Evolutionary conservation across 164 flowering plant species (phyloP).

Genomic region (Cinnamomum micranthum): DNA sequence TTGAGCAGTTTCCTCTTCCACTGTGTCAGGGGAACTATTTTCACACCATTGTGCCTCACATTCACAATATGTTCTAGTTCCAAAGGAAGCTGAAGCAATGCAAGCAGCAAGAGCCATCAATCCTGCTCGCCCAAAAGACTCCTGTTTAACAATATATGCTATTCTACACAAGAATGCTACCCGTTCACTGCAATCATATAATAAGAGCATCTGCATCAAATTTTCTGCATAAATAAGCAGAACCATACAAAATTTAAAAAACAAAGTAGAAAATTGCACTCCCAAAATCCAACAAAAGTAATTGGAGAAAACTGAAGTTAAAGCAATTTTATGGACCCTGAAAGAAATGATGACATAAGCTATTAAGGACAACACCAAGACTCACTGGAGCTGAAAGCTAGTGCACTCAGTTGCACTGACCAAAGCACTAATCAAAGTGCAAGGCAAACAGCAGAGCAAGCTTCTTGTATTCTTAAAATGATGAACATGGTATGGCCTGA

Average conservation of each 20-base stretch:
- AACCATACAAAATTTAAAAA: not conserved
- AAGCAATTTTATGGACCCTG: not conserved
- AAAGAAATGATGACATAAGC: not conserved
- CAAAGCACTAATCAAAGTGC: not conserved
- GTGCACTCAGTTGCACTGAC: not conserved
- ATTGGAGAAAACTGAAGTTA: not conserved
- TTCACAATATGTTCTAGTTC: conserved; percentile 14
- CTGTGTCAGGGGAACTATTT: conserved; percentile 17
- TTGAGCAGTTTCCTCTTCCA: conserved; percentile 17
- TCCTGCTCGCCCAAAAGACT: conserved; percentile 86
- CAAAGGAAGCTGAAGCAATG: conserved; percentile 59
- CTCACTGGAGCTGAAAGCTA: not conserved
- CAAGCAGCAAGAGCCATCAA: conserved; percentile 81
- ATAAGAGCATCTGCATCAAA: conserved; percentile 7
- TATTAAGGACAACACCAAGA: not conserved
- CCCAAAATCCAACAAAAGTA: not conserved
- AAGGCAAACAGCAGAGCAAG: not conserved
- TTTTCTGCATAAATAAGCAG: not conserved
- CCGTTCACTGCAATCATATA: conserved; percentile 42
- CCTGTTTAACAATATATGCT: conserved; percentile 52
- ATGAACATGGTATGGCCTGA: not conserved
- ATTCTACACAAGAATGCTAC: conserved; percentile 49
- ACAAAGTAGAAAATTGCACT: not conserved
- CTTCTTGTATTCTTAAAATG: not conserved
- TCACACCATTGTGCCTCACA: conserved; percentile 14